These are phyloP conservation scores for Aegilops longissima DNA, from an alignment of 176 grass and related monocot genomes.

Conservation along the genomic window DNA sequence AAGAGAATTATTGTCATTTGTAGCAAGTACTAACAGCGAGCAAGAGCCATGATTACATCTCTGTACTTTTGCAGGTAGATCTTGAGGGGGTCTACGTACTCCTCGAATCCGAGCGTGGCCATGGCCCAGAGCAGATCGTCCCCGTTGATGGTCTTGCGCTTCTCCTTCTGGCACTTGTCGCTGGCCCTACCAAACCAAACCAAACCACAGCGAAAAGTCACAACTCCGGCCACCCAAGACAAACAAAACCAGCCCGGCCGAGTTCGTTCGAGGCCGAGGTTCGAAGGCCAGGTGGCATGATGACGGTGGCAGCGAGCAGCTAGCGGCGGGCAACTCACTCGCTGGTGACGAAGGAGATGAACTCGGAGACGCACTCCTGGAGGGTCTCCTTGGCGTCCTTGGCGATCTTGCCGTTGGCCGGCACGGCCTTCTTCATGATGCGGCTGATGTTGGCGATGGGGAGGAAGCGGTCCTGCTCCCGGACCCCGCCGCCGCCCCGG, in stretches of 20 bases:
- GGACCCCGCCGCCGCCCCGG: conserved; percentile 46
- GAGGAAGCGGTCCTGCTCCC: conserved; percentile 95
- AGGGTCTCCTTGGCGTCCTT: conserved; percentile 98
- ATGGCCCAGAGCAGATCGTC: conserved; percentile 97
- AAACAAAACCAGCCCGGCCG: neutral
- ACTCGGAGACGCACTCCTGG: conserved; percentile 99
- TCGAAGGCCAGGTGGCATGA: neutral
- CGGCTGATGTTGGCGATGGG: conserved; percentile 99
- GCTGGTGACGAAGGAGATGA: conserved; percentile 98
- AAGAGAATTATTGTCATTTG: neutral
- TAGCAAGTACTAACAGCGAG: neutral
- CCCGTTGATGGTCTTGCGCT: conserved; percentile 96
- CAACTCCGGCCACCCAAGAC: neutral
- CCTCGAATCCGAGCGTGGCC: conserved; percentile 94
- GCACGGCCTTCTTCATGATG: conserved; percentile 99
- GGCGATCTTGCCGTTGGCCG: conserved; percentile 98
- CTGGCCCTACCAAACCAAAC: conserved; percentile 55
- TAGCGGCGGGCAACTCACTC: conserved; percentile 57
- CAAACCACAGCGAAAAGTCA: conserved; percentile 10
- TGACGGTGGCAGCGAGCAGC: neutral
- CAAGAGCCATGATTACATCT: conserved; percentile 53
- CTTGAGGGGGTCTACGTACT: conserved; percentile 94
- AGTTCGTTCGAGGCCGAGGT: neutral
- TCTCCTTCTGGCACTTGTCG: conserved; percentile 99
- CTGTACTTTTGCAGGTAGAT: conserved; percentile 93